Conservation (phyloP, 148 eudicot species). For the Chenopodium quinoa region DNA sequence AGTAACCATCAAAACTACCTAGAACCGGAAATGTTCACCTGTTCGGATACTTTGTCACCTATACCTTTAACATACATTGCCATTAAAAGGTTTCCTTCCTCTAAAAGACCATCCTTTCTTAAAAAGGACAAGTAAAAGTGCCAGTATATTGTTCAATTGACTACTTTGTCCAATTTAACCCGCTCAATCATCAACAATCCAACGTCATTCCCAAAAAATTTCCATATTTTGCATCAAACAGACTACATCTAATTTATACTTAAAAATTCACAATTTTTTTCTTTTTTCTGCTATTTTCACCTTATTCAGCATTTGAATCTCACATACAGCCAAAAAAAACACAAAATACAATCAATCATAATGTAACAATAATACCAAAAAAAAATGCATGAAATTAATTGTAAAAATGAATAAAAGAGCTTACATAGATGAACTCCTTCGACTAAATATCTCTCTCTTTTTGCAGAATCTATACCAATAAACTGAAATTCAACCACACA, state of each 20-base stretch:
- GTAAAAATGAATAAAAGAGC: constrained; percentile 8
- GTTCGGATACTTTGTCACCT: neutral
- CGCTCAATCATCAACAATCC: neutral
- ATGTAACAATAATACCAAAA: neutral
- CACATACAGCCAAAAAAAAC: neutral
- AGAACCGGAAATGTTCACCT: neutral
- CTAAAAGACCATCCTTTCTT: neutral
- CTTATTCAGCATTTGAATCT: neutral
- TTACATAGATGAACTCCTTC: constrained; percentile 19
- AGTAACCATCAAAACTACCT: neutral
- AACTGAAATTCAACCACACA: neutral
- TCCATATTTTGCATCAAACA: neutral
- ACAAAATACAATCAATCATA: neutral
- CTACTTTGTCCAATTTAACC: neutral
- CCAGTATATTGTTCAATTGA: neutral
- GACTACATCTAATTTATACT: neutral
- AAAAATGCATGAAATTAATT: neutral
- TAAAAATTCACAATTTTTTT: neutral
- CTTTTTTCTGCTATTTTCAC: neutral
- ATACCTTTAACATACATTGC: neutral
- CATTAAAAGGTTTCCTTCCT: neutral
- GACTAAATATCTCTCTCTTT: neutral
- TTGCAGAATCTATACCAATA: neutral
- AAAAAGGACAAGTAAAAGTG: neutral
- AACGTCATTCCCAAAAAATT: neutral